Conservation (phyloP, 192 early-diverging fungal genomes). For the Physocladia obscura region DNA sequence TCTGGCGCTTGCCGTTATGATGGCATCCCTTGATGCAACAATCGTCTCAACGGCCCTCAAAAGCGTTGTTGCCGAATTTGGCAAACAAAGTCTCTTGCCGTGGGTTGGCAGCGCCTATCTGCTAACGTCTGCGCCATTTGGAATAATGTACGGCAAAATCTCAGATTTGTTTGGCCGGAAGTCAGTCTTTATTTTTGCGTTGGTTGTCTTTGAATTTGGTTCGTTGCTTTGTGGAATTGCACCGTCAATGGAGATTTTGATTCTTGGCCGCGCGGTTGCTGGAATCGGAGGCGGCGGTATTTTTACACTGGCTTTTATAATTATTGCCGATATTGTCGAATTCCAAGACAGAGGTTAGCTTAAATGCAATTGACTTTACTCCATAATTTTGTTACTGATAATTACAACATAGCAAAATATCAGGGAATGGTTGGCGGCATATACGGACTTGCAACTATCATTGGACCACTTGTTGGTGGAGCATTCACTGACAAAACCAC, state of each 20-base stretch:
- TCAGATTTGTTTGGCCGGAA: slow-evolving; percentile 47
- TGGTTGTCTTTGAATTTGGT: slow-evolving; percentile 72
- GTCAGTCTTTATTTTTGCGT: slow-evolving; percentile 62
- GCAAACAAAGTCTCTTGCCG: slow-evolving; percentile 42
- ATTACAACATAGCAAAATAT: neutral
- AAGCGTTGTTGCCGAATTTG: slow-evolving; percentile 45
- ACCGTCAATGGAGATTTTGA: slow-evolving; percentile 58
- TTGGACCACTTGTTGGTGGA: slow-evolving; percentile 88
- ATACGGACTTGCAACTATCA: slow-evolving; percentile 74
- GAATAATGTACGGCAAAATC: slow-evolving; percentile 27
- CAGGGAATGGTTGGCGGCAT: slow-evolving; percentile 76
- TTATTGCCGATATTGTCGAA: slow-evolving; percentile 81
- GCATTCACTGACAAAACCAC: slow-evolving; percentile 64
- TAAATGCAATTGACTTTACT: neutral
- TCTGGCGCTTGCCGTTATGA: neutral
- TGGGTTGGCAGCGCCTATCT: too few relatives aligned
- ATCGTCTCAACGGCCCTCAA: slow-evolving; percentile 26
- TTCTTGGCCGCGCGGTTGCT: slow-evolving; percentile 70
- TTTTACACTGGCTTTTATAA: slow-evolving; percentile 69
- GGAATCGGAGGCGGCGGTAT: slow-evolving; percentile 44
- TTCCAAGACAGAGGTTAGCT: slow-evolving; percentile 67
- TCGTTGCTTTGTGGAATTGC: slow-evolving; percentile 75
- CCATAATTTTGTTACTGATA: neutral
- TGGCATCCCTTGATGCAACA: slow-evolving; percentile 8
- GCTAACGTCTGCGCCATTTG: slow-evolving; percentile 62